These are phyloP conservation scores for Vitis hybrid DNA, from an alignment of 177 flowering plant species.

Conservation along the genomic window DNA sequence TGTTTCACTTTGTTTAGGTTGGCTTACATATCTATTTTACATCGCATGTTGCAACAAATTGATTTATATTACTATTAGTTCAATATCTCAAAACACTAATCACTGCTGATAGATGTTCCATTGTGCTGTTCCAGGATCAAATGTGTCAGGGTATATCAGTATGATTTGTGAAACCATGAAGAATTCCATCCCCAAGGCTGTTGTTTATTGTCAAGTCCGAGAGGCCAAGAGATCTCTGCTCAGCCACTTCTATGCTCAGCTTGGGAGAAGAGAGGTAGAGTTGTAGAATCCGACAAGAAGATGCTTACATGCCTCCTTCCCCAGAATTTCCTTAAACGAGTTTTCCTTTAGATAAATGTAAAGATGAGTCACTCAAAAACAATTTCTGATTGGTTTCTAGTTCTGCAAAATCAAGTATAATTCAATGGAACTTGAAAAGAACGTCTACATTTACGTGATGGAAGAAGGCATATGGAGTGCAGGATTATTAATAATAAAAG, in stretches of 20 bases:
- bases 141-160: conserved; percentile 74
- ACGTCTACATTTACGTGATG: too few relatives aligned
- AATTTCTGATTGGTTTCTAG: too few relatives aligned
- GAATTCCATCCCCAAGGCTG: conserved; percentile 91
- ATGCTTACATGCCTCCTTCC: neutral
- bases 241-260: conserved; percentile 71
- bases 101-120: conserved; percentile 6
- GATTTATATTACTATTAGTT: too few relatives aligned
- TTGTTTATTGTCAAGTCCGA: conserved; percentile 93
- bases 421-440: too few relatives aligned
- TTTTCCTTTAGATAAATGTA: too few relatives aligned
- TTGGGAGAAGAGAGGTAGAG: conserved; percentile 87
- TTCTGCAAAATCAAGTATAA: too few relatives aligned
- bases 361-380: too few relatives aligned
- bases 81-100: neutral
- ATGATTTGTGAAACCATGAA: conserved; percentile 91
- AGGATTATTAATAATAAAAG: neutral
- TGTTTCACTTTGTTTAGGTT: too few relatives aligned
- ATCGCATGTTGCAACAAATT: too few relatives aligned
- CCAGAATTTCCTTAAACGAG: too few relatives aligned
- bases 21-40: too few relatives aligned
- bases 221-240: conserved; percentile 88
- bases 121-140: conserved; percentile 60
- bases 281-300: conserved; percentile 4
- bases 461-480: neutral